Evolutionary conservation across 1,284 basidiomycete genomes (phyloP).

Genomic region (Albatrellus sp.): DNA sequence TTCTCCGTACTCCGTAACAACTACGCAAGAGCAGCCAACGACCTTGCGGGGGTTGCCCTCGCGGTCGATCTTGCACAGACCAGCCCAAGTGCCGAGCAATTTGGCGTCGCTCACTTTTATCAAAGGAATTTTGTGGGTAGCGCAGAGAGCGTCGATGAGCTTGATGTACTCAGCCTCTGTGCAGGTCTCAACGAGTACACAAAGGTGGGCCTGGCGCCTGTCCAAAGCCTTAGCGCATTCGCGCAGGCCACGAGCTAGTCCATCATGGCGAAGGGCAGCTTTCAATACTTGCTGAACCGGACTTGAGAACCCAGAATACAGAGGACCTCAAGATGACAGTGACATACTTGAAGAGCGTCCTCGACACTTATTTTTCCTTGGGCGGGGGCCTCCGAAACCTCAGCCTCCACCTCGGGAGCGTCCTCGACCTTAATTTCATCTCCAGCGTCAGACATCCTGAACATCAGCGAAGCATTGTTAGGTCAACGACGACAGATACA

Average conservation of each 20-base stretch:
- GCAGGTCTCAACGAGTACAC: slow-evolving; percentile 98
- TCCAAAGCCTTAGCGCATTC: slow-evolving; percentile 98
- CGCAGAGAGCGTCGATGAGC: slow-evolving; percentile 98
- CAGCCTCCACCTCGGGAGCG: slow-evolving; percentile 61
- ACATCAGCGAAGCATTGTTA: neutral
- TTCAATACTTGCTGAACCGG: slow-evolving; percentile 74
- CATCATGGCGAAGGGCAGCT: slow-evolving; percentile 95
- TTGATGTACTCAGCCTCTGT: slow-evolving; percentile 99
- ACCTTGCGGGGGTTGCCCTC: slow-evolving; percentile 98
- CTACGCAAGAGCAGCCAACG: slow-evolving; percentile 93
- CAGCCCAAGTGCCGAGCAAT: slow-evolving; percentile 96
- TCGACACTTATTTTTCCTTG: slow-evolving; percentile 95
- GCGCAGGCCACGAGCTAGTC: slow-evolving; percentile 94
- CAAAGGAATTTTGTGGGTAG: slow-evolving; percentile 98
- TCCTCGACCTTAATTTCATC: slow-evolving; percentile 79
- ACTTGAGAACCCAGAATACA: neutral
- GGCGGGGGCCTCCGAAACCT: slow-evolving; percentile 70
- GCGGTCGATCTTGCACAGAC: slow-evolving; percentile 98
- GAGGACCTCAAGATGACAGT: slow-evolving; percentile 1
- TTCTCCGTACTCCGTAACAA: slow-evolving; percentile 95
- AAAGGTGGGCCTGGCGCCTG: slow-evolving; percentile 97
- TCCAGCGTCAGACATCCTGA: slow-evolving; percentile 97
- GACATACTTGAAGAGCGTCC: slow-evolving; percentile 85
- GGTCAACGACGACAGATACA: neutral
- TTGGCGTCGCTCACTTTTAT: slow-evolving; percentile 99